A percentile compares a stretch with the other conserved stretches of the same genome.
Evolutionary conservation across 1,284 basidiomycete genomes (phyloP).

Genomic region (Ganoderma lucidum): DNA sequence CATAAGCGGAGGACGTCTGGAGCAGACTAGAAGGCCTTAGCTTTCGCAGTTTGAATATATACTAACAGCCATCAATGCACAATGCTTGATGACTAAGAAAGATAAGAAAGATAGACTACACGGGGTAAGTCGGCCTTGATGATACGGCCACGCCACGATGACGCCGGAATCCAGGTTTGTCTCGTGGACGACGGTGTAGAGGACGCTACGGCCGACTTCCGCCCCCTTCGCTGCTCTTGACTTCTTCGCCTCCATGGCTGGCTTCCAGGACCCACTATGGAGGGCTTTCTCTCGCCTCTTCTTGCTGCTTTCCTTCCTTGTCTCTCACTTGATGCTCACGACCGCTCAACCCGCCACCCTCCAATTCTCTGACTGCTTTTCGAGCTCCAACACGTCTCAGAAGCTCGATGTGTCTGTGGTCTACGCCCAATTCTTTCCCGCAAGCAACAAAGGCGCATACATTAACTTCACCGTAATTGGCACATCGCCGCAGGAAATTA

Average conservation of each 20-base stretch:
- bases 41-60: constrained; percentile 20
- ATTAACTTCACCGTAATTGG: constrained; percentile 77
- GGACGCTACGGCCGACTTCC: constrained; percentile 23
- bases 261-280: constrained; percentile 29
- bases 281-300: constrained; percentile 31
- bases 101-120: constrained; percentile 1
- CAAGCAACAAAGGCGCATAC: constrained; percentile 50
- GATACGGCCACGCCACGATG: constrained; percentile 26
- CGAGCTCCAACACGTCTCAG: constrained; percentile 53
- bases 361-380: constrained; percentile 62
- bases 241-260: constrained; percentile 34
- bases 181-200: constrained; percentile 27
- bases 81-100: background rate
- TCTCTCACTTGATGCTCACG: constrained; percentile 32
- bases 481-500: constrained; percentile 60
- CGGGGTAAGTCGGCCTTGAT: background rate
- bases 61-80: background rate
- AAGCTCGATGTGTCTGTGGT: constrained; percentile 76
- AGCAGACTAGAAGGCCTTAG: background rate
- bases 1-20: no score
- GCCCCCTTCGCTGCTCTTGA: constrained; percentile 11
- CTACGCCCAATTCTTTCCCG: constrained; percentile 75
- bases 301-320: constrained; percentile 31
- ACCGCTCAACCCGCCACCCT: constrained; percentile 43
- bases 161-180: constrained; percentile 28